Conservation (phyloP, 495 filamentous ascomycete species). For the Podospora appendiculata region DNA sequence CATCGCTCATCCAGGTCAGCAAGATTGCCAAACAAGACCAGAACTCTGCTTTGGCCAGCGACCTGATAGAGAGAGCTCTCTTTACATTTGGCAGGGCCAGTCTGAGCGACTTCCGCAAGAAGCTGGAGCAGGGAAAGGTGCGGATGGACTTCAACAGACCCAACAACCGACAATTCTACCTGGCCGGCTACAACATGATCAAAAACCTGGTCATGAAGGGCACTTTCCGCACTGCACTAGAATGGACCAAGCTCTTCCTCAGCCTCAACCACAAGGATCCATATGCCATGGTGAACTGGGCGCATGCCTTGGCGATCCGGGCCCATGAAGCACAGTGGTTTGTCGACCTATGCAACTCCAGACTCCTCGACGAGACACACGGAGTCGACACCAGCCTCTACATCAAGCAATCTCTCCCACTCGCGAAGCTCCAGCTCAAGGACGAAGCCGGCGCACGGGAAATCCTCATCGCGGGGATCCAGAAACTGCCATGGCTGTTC, state of each 20-base stretch:
- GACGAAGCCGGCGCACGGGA: conserved; percentile 56
- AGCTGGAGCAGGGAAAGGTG: conserved; percentile 71
- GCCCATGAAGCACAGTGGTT: conserved; percentile 70
- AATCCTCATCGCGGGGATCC: conserved; percentile 57
- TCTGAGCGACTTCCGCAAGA: conserved; percentile 67
- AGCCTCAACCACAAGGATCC: conserved; percentile 74
- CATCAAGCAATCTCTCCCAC: conserved; percentile 60
- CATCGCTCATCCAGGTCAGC: conserved; percentile 85
- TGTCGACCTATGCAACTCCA: conserved; percentile 57
- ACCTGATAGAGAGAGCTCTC: conserved; percentile 83
- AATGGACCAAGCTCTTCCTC: conserved; percentile 84
- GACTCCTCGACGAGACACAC: conserved; percentile 44
- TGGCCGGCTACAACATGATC: conserved; percentile 84
- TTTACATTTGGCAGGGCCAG: conserved; percentile 87
- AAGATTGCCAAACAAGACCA: conserved; percentile 85
- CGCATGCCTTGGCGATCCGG: conserved; percentile 79
- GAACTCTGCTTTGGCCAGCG: conserved; percentile 75
- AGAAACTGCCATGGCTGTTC: conserved; percentile 74
- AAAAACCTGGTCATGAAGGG: conserved; percentile 76
- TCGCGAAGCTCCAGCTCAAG: conserved; percentile 65
- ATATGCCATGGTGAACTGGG: conserved; percentile 66
- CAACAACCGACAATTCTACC: conserved; percentile 89
- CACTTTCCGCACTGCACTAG: conserved; percentile 86
- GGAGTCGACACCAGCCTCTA: conserved; percentile 43
- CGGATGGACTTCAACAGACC: conserved; percentile 67